Percentiles rank a stretch among this genome's conserved stretches.
Conservation (phyloP, 176 grass and related monocot genomes). For the Guadua angustifolia region DNA sequence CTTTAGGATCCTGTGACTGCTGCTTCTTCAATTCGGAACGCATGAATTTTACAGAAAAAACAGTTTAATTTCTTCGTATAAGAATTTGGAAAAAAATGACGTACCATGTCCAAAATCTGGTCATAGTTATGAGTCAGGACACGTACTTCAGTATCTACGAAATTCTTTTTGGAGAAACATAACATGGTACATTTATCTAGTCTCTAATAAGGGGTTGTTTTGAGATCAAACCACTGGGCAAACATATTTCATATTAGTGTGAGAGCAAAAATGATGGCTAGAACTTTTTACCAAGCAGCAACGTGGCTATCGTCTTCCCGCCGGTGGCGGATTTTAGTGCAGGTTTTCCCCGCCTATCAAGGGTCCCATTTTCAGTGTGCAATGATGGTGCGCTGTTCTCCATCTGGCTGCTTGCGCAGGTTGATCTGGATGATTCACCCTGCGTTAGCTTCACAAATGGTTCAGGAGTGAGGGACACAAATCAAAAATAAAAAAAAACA, state of each 20-base stretch:
- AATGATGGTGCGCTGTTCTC: not conserved
- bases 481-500: not conserved
- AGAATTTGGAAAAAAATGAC: too few relatives aligned
- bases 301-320: constrained; percentile 37
- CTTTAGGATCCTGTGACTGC: not conserved
- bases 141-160: too few relatives aligned
- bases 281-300: constrained; percentile 48
- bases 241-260: not conserved
- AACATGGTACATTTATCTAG: too few relatives aligned
- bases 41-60: too few relatives aligned
- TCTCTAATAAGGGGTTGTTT: too few relatives aligned
- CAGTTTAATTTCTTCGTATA: not conserved
- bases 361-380: constrained; percentile 44
- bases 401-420: not conserved
- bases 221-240: too few relatives aligned
- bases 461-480: not conserved
- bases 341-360: constrained; percentile 47
- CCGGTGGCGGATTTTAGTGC: constrained; percentile 48
- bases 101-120: too few relatives aligned
- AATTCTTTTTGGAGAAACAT: too few relatives aligned
- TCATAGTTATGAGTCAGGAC: too few relatives aligned
- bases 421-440: not conserved
- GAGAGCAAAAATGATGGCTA: not conserved
- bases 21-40: too few relatives aligned
- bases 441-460: not conserved